Conservation (phyloP, 1,284 basidiomycete genomes). For the Tetrapyrgos nigripes region DNA sequence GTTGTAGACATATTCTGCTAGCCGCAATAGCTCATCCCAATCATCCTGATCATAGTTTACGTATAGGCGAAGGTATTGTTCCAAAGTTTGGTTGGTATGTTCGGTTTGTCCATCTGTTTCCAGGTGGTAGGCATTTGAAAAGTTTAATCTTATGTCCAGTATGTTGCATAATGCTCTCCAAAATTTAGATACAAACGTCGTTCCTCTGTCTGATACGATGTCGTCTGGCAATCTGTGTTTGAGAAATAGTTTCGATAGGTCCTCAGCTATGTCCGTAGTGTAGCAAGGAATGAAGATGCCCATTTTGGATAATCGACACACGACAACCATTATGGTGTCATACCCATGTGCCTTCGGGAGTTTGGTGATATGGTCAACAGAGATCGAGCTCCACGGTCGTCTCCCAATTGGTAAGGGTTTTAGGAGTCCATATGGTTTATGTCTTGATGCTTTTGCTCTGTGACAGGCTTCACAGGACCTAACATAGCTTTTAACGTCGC, state of each 20-base stretch:
- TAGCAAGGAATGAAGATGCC: slow-evolving; percentile 22
- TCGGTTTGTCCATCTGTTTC: slow-evolving; percentile 12
- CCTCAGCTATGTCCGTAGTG: neutral
- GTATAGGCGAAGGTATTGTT: slow-evolving; percentile 10
- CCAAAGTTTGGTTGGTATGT: slow-evolving; percentile 1
- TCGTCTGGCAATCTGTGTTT: slow-evolving; percentile 8
- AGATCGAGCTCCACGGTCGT: slow-evolving; percentile 7
- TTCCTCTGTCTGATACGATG: slow-evolving; percentile 4
- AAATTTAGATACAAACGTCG: slow-evolving; percentile 14
- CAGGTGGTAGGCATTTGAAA: slow-evolving; percentile 10
- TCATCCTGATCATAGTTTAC: slow-evolving; percentile 10
- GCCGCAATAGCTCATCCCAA: slow-evolving; percentile 2
- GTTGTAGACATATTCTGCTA: slow-evolving; percentile 8
- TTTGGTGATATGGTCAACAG: slow-evolving; percentile 21
- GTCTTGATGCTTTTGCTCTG: neutral
- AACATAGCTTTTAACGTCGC: slow-evolving; percentile 21
- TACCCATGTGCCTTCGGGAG: slow-evolving; percentile 35
- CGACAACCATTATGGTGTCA: slow-evolving; percentile 34
- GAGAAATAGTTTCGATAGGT: slow-evolving; percentile 1
- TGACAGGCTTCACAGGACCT: neutral
- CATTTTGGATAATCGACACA: slow-evolving; percentile 25
- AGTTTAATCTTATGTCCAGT: neutral
- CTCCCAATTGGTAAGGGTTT: slow-evolving; percentile 3
- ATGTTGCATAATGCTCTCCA: neutral
- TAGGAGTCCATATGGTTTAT: neutral